Conservation (phyloP, 2,329 filamentous ascomycete species). For the Trichoderma brevicompactum region DNA sequence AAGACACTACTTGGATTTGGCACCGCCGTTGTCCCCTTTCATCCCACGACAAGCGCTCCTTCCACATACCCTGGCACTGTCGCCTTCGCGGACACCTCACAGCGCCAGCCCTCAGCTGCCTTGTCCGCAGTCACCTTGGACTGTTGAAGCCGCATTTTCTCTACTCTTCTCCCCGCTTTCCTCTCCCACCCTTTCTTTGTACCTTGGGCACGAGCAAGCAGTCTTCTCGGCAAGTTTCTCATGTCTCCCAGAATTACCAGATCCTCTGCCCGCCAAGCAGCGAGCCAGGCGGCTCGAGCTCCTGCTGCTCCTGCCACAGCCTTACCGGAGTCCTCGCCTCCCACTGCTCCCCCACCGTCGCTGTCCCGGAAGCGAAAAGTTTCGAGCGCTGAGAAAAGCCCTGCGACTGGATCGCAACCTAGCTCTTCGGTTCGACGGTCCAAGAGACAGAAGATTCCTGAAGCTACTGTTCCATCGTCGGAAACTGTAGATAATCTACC, state of each 20-base stretch:
- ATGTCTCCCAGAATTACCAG: constrained; percentile 98
- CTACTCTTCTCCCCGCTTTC: constrained; percentile 33
- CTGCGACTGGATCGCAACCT: constrained; percentile 39
- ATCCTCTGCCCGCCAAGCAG: constrained; percentile 89
- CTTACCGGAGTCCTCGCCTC: constrained; percentile 46
- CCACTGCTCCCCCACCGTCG: constrained; percentile 48
- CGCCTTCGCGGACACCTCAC: not conserved
- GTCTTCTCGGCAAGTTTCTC: constrained; percentile 54
- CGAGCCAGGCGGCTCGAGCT: constrained; percentile 60
- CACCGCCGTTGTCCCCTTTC: not conserved
- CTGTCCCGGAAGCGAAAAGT: constrained; percentile 78
- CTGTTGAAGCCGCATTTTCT: not conserved
- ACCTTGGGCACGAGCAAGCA: constrained; percentile 29
- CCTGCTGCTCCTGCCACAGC: constrained; percentile 43
- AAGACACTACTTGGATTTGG: not conserved
- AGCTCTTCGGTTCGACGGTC: constrained; percentile 59
- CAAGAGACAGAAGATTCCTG: constrained; percentile 72
- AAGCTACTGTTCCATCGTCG: constrained; percentile 47
- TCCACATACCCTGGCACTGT: not conserved
- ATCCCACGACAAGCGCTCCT: constrained; percentile 3
- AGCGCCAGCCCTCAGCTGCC: not conserved
- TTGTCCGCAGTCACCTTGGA: not conserved
- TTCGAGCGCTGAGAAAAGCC: constrained; percentile 56
- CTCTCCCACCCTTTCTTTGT: constrained; percentile 33
- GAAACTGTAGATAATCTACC: constrained; percentile 39